Evolutionary conservation across 257 asterid species (phyloP), one percentile per base, ranked within the genome.

Genomic region (Solanum tacnaense): DNA sequence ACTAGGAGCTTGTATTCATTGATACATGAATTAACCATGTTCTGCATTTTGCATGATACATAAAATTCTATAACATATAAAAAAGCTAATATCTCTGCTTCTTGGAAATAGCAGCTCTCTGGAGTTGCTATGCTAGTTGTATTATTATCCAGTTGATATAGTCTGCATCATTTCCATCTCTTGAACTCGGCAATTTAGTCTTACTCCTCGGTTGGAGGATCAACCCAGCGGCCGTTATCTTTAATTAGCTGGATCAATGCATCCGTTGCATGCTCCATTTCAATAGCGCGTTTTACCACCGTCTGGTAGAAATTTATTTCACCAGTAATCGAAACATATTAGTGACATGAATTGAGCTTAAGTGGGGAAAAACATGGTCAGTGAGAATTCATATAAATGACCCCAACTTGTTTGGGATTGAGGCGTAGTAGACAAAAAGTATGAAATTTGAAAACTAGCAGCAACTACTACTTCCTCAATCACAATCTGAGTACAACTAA

Each of bases 141-240:
- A 25, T 44, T 79, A 44, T 44, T 41, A 44, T 79, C 67, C 67
- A 44, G 85, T 9, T 81, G 68, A 31, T 56, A 56, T 46, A 46
- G n/a, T 81, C 29, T 81, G 79, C 52, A 52, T 29, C 39, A 81
- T 31, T 46, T 46, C 68, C 39, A 18, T 81, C 12, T 9, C 41
- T 20, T 9, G 36, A 44, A 49, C 44, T 9, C 7, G 29, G 36
- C 60, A 2, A 79, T 5, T 46, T 79, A 9, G 49, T 44, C 70
- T 88, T 90, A 92, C 91, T 95, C 98, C 84, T 94, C 98, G 46
- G 89, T 85, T 6, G 98, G 94, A 65, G 98, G 98, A 7, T 95
- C 96, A 71, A 92, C 95, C 98, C 98, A 94, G 62, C 98, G 97
- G 62, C 91, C 98, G 25, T 95, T 91, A 79, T 95, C 98, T 89